phyloP scores from a whole-genome alignment of 2,329 filamentous ascomycete genomes.

The Penicillium digitatum region DNA sequence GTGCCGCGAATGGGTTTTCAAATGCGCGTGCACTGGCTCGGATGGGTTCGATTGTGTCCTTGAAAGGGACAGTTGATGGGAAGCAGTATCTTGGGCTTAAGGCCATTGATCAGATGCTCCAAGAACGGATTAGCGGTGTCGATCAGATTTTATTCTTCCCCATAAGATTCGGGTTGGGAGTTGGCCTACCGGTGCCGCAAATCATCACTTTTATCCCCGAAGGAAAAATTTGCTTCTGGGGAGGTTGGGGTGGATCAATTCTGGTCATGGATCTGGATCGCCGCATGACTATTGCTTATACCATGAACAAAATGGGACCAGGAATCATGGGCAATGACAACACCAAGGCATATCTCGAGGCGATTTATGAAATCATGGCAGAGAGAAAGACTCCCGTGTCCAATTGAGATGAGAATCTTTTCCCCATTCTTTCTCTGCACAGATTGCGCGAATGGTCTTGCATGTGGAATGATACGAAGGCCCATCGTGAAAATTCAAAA shows the following conservation, averaged over 20 bases:
- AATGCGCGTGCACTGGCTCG: conserved; percentile 45
- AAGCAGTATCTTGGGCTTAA: conserved; percentile 38
- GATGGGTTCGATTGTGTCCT: conserved; percentile 42
- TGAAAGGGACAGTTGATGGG: conserved; percentile 33
- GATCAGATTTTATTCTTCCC: conserved; percentile 40
- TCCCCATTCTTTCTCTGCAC: neutral
- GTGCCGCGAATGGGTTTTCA: conserved; percentile 44
- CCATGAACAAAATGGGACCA: conserved; percentile 46
- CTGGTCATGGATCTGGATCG: conserved; percentile 45
- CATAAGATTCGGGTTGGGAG: conserved; percentile 45
- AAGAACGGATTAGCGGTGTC: conserved; percentile 42
- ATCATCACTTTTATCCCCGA: conserved; percentile 24
- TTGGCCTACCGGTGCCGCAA: conserved; percentile 34
- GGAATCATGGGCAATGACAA: conserved; percentile 30
- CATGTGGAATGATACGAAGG: neutral
- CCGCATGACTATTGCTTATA: conserved; percentile 44
- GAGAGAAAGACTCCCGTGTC: neutral
- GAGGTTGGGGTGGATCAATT: conserved; percentile 47
- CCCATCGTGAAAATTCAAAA: no score
- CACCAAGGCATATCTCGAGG: conserved; percentile 29
- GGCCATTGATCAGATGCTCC: conserved; percentile 46
- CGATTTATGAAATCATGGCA: conserved; percentile 30
- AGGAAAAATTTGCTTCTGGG: conserved; percentile 42
- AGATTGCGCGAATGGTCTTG: neutral
- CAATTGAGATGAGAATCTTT: neutral